Evolutionary conservation across 129 eudicot genomes (phyloP).

Genomic region (Ambrosia artemisiifolia): DNA sequence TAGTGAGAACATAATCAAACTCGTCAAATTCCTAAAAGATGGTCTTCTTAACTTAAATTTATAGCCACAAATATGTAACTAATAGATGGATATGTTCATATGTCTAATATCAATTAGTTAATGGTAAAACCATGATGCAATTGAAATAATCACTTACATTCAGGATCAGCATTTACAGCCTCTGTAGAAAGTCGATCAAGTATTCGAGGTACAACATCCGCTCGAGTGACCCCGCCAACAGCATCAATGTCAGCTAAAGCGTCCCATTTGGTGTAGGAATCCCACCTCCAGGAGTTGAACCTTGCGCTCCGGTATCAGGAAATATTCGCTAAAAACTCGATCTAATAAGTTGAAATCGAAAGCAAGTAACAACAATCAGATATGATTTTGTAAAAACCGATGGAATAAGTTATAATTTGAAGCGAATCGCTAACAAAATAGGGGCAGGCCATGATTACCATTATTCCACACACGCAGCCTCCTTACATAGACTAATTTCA

Average conservation of each 20-base stretch:
- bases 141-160: conserved; percentile 46
- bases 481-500: too few species aligned
- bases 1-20: neutral
- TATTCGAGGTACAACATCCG: conserved; percentile 90
- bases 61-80: conserved; percentile 16
- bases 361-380: too few species aligned
- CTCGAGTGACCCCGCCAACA: conserved; percentile 95
- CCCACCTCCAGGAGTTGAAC: conserved; percentile 92
- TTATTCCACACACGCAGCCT: too few species aligned
- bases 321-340: too few species aligned
- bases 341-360: too few species aligned
- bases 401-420: too few species aligned
- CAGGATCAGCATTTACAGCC: conserved; percentile 68
- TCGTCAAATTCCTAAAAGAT: neutral
- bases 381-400: too few species aligned
- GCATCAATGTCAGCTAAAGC: conserved; percentile 97
- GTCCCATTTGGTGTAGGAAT: conserved; percentile 99
- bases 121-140: conserved; percentile 3
- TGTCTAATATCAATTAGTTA: neutral
- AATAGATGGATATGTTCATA: conserved; percentile 14
- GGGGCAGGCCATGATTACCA: too few species aligned
- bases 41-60: neutral
- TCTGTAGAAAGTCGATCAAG: conserved; percentile 74
- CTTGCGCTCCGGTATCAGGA: conserved; percentile 94
- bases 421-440: too few species aligned